Base-by-base conservation (phyloP, 2,329 filamentous ascomycete genomes). In the Ceratocystis cubensis region DNA sequence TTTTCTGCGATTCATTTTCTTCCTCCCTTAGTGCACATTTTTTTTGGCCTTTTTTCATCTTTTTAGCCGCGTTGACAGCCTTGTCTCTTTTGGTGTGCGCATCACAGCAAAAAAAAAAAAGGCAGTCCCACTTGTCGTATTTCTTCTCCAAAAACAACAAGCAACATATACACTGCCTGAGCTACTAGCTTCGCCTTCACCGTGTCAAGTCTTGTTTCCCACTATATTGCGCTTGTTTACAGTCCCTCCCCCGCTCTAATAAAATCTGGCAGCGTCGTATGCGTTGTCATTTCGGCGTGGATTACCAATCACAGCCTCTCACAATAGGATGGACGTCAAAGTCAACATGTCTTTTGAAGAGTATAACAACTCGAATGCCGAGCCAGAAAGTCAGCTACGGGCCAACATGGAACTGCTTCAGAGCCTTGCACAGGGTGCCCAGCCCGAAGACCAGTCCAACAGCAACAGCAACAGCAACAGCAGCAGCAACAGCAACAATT, bases 401-500 rank as follows among this genome's bases (percentile, higher is more conserved):
- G 66, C 61, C 62, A 63, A 67, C 57, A 56, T 67, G 30, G 50
- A 67, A 56, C 62, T 67, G 22, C 66, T 67, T 13, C 66, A 67
- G 62, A 67, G 62, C 33, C 37, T 64, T 59, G 62, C 62, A 28
- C 59, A 63, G 28, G 62, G 59, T n/a, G 66, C 62, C 22, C 48
- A 62, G 25, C n/a, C 57, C 50, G 41, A 66, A 22, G 33, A 56
- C 45, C 30, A 63, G 50, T 15, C 22, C 56, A 6, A 37, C 56
- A 17, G 2, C 56, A 59, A n/a, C 56, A 59, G n/a, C 61, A 59
- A n/a, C 56, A 59, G n/a, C 61, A 63, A n/a, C 44, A n/a, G 4
- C 41, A 28, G 1, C 61, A 8, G 37, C 37, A 22, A 7, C 46
- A 48, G 5, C 45, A 48, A 17, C 28, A 20, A 48, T 20, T 25